Evolutionary conservation across 805 yeast species (phyloP), one percentile per base, ranked within the genome.

Genomic region (Lachancea quebecensis): DNA sequence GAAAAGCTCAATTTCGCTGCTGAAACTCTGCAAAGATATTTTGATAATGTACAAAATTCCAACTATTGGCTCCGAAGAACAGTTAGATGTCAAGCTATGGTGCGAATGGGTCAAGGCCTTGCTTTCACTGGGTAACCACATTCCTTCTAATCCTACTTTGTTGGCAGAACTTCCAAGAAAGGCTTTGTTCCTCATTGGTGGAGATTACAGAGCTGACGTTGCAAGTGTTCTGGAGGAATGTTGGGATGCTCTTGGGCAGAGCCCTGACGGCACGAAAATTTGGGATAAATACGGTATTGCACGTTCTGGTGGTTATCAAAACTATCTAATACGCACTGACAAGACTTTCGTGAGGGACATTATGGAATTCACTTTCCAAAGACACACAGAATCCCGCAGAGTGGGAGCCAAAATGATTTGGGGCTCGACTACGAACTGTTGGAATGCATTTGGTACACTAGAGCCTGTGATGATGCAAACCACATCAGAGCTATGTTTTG

Each of bases 231-330:
- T 87, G 10, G 69, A 72, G 45, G 74, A 71, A 43, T 72, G 78
- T n/a, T 88, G 96, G 96, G 81, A 81, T 49, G 67, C 74, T 10
- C 69, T 88, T 41, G 93, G 88, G 15, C 74, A 81, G 78, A 77
- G 75, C 10, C 73, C 80, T 2, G 62, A 74, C 18, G 71, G 72
- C 15, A 81, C 75, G 28, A 84, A 79, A 51, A 57, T 67, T 27
- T 64, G 57, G 58, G 42, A 41, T 3, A 65, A 86, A 50, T 86
- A 82, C 65, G 82, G 80, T 41, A 59, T 86, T 38, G 70, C 68
- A 35, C 70, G 70, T 52, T 75, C 80, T 50, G 85, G 90, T 35
- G 89, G 90, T 0, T 79, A 73, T 54, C 96, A 88, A 62, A 78
- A 74, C 30, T 79, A 76, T 54, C 77, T 86, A 49, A 72, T 81